These are phyloP conservation scores for Chara braunii DNA, from an alignment of 139 green algal genomes.

Conservation along the genomic window DNA sequence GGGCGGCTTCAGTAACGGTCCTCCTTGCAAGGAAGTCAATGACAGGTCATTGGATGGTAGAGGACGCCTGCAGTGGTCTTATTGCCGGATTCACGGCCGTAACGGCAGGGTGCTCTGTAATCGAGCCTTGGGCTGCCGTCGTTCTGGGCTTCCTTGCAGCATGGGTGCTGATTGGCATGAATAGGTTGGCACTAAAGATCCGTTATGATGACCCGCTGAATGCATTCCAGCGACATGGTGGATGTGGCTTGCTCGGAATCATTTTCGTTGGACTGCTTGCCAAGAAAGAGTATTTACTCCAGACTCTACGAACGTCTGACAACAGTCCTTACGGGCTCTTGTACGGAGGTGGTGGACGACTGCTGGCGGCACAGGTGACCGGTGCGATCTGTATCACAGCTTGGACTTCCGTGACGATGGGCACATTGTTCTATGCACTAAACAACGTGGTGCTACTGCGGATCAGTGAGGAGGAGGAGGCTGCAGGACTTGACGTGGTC, in stretches of 20 bases:
- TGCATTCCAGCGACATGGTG: slow-evolving; percentile 66
- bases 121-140: slow-evolving; percentile 40
- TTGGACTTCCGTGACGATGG: slow-evolving; percentile 54
- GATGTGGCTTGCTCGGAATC: slow-evolving; percentile 50
- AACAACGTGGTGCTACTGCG: slow-evolving; percentile 46
- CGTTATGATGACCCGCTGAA: slow-evolving; percentile 64
- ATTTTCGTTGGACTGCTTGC: slow-evolving; percentile 45
- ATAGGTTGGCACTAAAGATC: slow-evolving; percentile 38
- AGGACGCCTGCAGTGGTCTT: slow-evolving; percentile 34
- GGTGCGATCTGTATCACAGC: slow-evolving; percentile 53
- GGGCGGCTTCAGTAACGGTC: slow-evolving; percentile 47
- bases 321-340: slow-evolving; percentile 39
- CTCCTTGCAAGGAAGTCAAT: slow-evolving; percentile 35
- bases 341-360: slow-evolving; percentile 37
- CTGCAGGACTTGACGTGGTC: slow-evolving; percentile 46
- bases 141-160: slow-evolving; percentile 43
- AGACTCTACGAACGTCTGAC: slow-evolving; percentile 5
- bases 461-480: slow-evolving; percentile 43
- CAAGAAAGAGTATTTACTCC: slow-evolving; percentile 45
- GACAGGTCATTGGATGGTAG: slow-evolving; percentile 21
- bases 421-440: slow-evolving; percentile 62
- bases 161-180: slow-evolving; percentile 31
- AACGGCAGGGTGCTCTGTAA: slow-evolving; percentile 23
- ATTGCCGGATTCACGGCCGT: slow-evolving; percentile 25
- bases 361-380: slow-evolving; percentile 51